phyloP scores from a whole-genome alignment of 169 alveolate genomes.

The Toxoplasma gondii region DNA sequence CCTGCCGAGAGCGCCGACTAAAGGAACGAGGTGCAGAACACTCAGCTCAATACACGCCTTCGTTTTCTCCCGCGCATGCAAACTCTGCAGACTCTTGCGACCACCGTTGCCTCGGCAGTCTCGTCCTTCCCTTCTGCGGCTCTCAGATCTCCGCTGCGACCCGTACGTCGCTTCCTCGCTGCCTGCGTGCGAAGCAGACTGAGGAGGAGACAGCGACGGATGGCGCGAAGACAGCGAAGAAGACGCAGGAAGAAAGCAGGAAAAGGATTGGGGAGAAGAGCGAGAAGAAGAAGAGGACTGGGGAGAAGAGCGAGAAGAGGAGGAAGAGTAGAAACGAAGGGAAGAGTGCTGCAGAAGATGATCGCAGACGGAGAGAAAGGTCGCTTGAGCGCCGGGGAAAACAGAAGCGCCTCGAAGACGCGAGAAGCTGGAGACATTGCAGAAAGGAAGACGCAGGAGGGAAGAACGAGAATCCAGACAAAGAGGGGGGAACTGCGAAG shows the following conservation, averaged over 20 bases:
- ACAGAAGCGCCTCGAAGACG: neutral
- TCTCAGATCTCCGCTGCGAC: neutral
- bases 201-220: neutral
- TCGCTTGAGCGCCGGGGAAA: neutral
- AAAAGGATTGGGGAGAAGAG: too few species aligned
- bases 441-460: too few species aligned
- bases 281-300: neutral
- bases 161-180: too few species aligned
- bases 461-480: too few species aligned
- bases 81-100: neutral
- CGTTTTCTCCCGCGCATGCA: neutral
- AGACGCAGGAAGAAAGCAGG: neutral
- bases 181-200: too few species aligned
- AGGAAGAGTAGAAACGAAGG: neutral
- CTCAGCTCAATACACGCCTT: neutral
- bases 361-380: neutral
- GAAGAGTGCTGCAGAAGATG: neutral
- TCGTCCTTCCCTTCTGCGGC: neutral
- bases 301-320: neutral
- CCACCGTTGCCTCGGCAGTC: neutral
- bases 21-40: neutral
- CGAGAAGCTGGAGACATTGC: neutral
- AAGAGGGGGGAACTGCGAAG: too few species aligned
- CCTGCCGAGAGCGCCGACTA: slow-evolving; percentile 15
- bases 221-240: neutral